These are phyloP conservation scores for Schizochytrium sp. DNA, from an alignment of 108 stramenopile species.

Conservation along the genomic window DNA sequence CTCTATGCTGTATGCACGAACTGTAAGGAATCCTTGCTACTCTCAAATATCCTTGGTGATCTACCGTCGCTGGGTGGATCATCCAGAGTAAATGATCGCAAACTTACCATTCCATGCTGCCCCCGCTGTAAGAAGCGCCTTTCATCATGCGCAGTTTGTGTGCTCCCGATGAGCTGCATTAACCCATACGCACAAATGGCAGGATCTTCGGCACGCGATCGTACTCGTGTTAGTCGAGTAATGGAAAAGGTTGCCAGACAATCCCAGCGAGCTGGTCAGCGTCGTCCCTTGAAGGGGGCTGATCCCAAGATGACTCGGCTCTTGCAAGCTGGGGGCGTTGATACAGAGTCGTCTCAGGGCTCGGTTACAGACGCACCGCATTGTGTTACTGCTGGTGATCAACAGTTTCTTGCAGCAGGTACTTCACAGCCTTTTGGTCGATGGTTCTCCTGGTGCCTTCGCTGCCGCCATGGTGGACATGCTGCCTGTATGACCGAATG, in stretches of 20 bases:
- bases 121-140: conserved; percentile 32
- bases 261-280: background rate
- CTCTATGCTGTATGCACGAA: conserved; percentile 22
- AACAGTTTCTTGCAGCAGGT: background rate
- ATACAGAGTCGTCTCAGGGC: background rate
- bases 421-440: conserved; percentile 57
- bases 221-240: background rate
- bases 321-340: too few species aligned
- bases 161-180: conserved; percentile 52
- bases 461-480: conserved; percentile 42
- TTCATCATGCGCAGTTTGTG: conserved; percentile 51
- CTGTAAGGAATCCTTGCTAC: conserved; percentile 17
- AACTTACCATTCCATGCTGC: conserved; percentile 51
- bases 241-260: background rate
- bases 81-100: conserved; percentile 3
- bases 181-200: conserved; percentile 49
- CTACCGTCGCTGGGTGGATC: background rate
- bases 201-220: background rate
- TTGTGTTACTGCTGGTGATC: background rate
- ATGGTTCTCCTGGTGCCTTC: conserved; percentile 58
- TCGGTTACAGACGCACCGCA: background rate
- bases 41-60: background rate
- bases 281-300: background rate
- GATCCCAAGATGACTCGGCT: background rate
- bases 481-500: conserved; percentile 36